A percentile compares a stretch with the other conserved stretches of the same genome.
Evolutionary conservation across 2,329 filamentous ascomycete genomes (phyloP).

Genomic region (Nemania abortiva): DNA sequence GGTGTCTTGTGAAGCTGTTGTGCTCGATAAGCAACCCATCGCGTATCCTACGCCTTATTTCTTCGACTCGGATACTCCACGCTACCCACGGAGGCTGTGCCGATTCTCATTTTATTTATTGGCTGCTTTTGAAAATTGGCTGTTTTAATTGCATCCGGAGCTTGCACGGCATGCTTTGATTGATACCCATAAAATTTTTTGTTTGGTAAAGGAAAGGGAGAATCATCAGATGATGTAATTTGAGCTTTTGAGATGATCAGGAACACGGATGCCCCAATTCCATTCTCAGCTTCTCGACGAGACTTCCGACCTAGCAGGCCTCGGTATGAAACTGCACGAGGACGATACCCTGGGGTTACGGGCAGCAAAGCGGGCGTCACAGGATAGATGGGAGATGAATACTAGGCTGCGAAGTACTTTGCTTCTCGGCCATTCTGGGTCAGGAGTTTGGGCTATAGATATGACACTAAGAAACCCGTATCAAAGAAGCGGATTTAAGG

Average conservation of each 20-base stretch:
- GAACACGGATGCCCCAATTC: constrained; percentile 8
- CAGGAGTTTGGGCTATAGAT: constrained; percentile 29
- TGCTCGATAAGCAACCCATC: not conserved
- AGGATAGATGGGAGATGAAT: constrained; percentile 26
- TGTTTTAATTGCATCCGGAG: constrained; percentile 28
- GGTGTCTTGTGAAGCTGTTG: constrained; percentile 59
- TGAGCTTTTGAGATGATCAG: constrained; percentile 6
- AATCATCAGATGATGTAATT: constrained; percentile 21
- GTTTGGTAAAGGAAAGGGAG: constrained; percentile 26
- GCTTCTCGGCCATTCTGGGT: constrained; percentile 15
- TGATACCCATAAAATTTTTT: constrained; percentile 40
- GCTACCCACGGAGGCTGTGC: constrained; percentile 20
- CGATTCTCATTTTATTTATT: constrained; percentile 20
- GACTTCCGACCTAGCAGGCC: constrained; percentile 6
- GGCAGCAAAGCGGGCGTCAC: constrained; percentile 23
- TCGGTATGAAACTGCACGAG: constrained; percentile 12
- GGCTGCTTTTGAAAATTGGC: constrained; percentile 19
- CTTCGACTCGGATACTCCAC: constrained; percentile 3
- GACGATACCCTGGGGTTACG: constrained; percentile 17
- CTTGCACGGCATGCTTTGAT: constrained; percentile 33
- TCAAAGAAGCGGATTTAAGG: not conserved
- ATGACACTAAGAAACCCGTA: constrained; percentile 8
- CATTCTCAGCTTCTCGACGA: constrained; percentile 10
- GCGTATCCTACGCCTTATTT: not conserved
- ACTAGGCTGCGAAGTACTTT: constrained; percentile 15